These are phyloP conservation scores for Golubevia pallescens DNA, from an alignment of 1,284 basidiomycete species.

Conservation along the genomic window DNA sequence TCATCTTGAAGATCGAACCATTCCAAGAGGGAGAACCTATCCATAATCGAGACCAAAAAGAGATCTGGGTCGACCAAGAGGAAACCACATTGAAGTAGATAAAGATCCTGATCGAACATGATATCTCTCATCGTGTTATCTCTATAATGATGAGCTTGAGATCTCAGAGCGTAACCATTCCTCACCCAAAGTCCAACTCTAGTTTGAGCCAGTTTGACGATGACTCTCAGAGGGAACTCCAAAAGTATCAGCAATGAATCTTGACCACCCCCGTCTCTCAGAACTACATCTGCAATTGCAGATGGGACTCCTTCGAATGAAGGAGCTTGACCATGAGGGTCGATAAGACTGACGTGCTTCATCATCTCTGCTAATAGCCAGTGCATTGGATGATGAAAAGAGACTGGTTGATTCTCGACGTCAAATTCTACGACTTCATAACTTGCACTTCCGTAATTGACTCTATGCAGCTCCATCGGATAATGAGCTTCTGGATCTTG, in stretches of 20 bases:
- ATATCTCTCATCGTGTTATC: constrained; percentile 94
- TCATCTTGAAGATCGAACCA: constrained; percentile 74
- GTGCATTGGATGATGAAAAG: constrained; percentile 92
- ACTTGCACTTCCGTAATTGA: too few species aligned
- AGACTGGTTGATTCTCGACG: constrained; percentile 51
- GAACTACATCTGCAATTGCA: constrained; percentile 11
- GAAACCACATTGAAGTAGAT: constrained; percentile 84
- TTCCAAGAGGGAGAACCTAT: constrained; percentile 80
- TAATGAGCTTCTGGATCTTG: neutral
- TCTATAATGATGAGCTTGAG: constrained; percentile 94
- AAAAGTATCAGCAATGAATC: constrained; percentile 33
- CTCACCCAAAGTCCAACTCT: constrained; percentile 95
- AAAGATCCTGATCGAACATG: constrained; percentile 96
- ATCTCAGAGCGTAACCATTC: constrained; percentile 93
- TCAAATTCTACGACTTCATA: too few species aligned
- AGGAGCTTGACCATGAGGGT: neutral
- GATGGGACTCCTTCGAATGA: neutral
- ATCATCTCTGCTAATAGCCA: constrained; percentile 89
- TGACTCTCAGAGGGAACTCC: constrained; percentile 55
- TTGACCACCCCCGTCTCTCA: constrained; percentile 22
- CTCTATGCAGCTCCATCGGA: too few species aligned
- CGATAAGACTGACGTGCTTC: constrained; percentile 67
- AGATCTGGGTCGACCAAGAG: constrained; percentile 79
- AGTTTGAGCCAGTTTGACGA: constrained; percentile 76
- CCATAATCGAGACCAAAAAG: constrained; percentile 83